These are phyloP conservation scores for Leccinum longicurvipes DNA, from an alignment of 768 basidiomycete species.

Conservation along the genomic window DNA sequence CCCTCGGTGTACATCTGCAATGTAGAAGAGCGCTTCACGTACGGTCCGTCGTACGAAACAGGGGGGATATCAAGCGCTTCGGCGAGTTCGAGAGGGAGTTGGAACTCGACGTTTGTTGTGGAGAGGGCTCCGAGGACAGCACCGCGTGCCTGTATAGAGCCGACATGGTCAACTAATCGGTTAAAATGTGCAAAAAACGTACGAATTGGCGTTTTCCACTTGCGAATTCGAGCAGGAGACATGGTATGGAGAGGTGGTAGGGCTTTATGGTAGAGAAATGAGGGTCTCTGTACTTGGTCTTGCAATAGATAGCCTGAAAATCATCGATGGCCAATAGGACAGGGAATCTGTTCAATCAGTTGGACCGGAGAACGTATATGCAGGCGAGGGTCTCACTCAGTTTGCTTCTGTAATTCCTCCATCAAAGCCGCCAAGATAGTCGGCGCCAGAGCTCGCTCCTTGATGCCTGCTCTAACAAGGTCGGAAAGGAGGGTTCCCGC, in stretches of 20 bases:
- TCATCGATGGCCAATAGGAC: conserved; percentile 87
- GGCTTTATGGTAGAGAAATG: conserved; percentile 65
- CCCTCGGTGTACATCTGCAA: conserved; percentile 55
- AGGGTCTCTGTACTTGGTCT: conserved; percentile 68
- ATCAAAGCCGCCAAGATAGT: conserved; percentile 57
- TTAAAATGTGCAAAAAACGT: conserved; percentile 28
- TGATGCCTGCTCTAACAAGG: conserved; percentile 56
- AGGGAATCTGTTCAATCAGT: conserved; percentile 49
- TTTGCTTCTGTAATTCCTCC: conserved; percentile 60
- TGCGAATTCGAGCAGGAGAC: conserved; percentile 73
- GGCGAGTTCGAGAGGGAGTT: conserved; percentile 58
- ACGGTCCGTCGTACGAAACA: conserved; percentile 46
- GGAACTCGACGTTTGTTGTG: conserved; percentile 55
- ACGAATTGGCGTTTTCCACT: conserved; percentile 70
- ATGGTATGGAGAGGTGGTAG: conserved; percentile 76
- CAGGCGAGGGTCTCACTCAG: conserved; percentile 41
- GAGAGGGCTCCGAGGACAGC: conserved; percentile 71
- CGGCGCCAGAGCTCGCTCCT: conserved; percentile 51
- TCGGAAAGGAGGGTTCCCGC: conserved; percentile 49
- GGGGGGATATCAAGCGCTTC: conserved; percentile 53
- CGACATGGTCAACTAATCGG: background rate
- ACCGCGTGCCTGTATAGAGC: conserved; percentile 52
- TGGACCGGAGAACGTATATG: background rate
- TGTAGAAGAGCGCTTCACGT: conserved; percentile 48
- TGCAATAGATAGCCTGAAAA: conserved; percentile 75